These are phyloP conservation scores for Cupressus sempervirens DNA, from an alignment of 75 land plant genomes.

Conservation along the genomic window DNA sequence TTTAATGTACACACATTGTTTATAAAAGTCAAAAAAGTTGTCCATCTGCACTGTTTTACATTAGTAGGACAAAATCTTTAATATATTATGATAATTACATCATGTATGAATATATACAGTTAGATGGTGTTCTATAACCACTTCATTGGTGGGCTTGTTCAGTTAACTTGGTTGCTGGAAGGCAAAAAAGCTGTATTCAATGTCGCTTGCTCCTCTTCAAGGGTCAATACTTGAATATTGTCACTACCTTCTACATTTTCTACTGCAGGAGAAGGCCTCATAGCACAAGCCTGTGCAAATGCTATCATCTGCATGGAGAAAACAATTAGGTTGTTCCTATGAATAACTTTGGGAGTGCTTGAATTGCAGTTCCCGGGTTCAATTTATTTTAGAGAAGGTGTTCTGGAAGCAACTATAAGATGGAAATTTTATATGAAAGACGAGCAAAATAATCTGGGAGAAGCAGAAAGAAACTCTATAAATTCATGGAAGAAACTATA, in stretches of 20 bases:
- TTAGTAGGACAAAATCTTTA: not conserved
- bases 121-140: too few species aligned
- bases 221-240: not conserved
- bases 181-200: slow-evolving; percentile 1
- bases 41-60: not conserved
- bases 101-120: too few species aligned
- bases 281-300: slow-evolving; percentile 34
- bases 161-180: not conserved
- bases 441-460: not conserved
- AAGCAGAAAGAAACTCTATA: not conserved
- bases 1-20: too few species aligned
- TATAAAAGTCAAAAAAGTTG: too few species aligned
- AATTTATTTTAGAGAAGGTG: not conserved
- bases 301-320: slow-evolving; percentile 40
- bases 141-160: not conserved
- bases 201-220: slow-evolving; percentile 10
- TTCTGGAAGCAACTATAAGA: not conserved
- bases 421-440: not conserved
- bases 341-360: not conserved
- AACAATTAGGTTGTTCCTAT: not conserved
- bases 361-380: not conserved
- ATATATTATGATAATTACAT: too few species aligned
- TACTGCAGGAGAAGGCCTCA: slow-evolving; percentile 22
- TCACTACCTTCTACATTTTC: slow-evolving; percentile 1
- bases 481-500: not conserved